Evolutionary conservation across 1,139 yeast species (phyloP), one percentile per base, ranked within the genome.

Genomic region (Taphrina confusa): DNA sequence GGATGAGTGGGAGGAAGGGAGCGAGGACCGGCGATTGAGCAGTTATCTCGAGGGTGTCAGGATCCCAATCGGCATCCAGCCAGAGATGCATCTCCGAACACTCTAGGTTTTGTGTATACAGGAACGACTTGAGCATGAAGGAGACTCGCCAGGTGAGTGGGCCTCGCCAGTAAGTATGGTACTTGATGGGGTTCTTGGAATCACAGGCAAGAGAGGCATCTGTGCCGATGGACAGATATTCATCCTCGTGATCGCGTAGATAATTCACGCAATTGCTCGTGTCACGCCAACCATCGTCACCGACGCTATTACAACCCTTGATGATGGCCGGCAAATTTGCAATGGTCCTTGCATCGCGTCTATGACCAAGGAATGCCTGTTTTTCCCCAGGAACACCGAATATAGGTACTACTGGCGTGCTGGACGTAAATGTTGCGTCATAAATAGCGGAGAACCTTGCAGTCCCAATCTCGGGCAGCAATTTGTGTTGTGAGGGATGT

Each of bases 101-200:
- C 9, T 54, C 37, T n/a, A 54, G 45, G 23, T 54, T 54, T 33
- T 54, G 58, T 18, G 58, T 54, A 30, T 22, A 54, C 16, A 54
- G 44, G 34, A 45, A 54, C 4, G 58, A 54, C 51, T 54, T 54
- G 51, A 54, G 27, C 51, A 44, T 54, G 51, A 54, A 54, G 11
- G 49, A 45, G 16, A 54, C 58, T 2, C 58, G 42, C 50, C 51
- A 44, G 3, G 51, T 54, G 25, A 44, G 45, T 14, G 49, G 49
- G 25, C 58, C 58, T 8, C 58, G 58, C 58, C 58, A 54, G 18
- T 54, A 54, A 4, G 58, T 54, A n/a, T 54, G 58, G 20, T 44
- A 54, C 31, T 54, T 54, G 33, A 25, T 27, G n/a, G 52, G 31
- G 14, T 34, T 22, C 12, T 8, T 16, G 3, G 12, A 34, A 14